Conservation (phyloP, 495 filamentous ascomycete genomes). For the Penicillium lagena region DNA sequence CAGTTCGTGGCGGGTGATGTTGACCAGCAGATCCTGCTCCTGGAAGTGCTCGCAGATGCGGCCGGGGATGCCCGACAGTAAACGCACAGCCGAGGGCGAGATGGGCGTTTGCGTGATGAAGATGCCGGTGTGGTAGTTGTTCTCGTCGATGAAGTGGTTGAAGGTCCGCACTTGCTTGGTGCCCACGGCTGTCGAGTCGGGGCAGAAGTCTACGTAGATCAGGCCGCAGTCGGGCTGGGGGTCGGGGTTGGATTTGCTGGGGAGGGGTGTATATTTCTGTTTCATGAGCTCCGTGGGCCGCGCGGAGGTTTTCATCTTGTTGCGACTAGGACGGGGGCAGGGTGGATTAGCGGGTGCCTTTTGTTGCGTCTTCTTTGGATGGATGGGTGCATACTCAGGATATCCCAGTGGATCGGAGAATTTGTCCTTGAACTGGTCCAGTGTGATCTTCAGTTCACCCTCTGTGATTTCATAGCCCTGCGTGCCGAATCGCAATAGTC, state of each 20-base stretch:
- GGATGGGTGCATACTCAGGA: conserved; percentile 51
- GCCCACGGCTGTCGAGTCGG: conserved; percentile 63
- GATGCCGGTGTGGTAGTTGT: conserved; percentile 83
- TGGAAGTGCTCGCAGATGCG: conserved; percentile 87
- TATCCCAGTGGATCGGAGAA: conserved; percentile 64
- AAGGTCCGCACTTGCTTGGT: conserved; percentile 88
- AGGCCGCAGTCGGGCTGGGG: conserved; percentile 69
- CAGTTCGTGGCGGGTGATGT: conserved; percentile 96
- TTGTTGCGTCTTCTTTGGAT: neutral
- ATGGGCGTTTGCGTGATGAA: conserved; percentile 77
- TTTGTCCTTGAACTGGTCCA: conserved; percentile 63
- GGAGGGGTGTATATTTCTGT: conserved; percentile 65
- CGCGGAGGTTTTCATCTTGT: conserved; percentile 77
- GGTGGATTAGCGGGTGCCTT: conserved; percentile 18
- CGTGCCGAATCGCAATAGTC: conserved; percentile 1
- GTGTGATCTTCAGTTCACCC: conserved; percentile 76
- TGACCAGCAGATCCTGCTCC: conserved; percentile 92
- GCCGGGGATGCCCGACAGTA: conserved; percentile 70
- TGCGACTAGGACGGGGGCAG: conserved; percentile 52
- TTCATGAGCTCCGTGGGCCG: conserved; percentile 78
- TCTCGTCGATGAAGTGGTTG: conserved; percentile 67
- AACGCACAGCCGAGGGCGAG: conserved; percentile 62
- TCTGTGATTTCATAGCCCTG: conserved; percentile 91
- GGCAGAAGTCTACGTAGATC: conserved; percentile 89
- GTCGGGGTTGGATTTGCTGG: conserved; percentile 57